Percentiles rank a stretch among this genome's conserved stretches.
Conservation (phyloP, 345 rosid genomes). For the Gossypioides kirkii region DNA sequence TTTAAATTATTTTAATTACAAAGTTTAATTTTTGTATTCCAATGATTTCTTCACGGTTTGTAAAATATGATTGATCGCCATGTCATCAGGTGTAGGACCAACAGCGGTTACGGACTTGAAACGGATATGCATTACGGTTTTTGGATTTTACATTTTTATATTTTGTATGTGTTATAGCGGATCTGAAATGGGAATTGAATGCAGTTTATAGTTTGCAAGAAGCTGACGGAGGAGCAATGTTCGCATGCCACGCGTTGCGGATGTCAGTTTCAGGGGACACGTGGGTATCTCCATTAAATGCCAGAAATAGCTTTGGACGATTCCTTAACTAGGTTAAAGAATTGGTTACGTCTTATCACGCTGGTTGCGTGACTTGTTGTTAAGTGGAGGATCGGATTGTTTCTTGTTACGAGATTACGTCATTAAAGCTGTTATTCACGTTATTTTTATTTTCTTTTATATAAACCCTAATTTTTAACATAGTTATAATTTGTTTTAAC, state of each 20-base stretch:
- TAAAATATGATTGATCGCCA: background rate
- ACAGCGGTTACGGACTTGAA: slow-evolving; percentile 2
- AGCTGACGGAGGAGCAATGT: background rate
- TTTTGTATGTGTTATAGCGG: background rate
- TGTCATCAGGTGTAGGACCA: background rate
- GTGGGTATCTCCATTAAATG: slow-evolving; percentile 7
- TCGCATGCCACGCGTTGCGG: slow-evolving; percentile 3
- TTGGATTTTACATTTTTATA: background rate
- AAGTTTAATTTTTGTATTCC: no score
- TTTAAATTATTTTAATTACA: no score
- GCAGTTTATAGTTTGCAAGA: background rate
- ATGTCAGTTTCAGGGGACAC: background rate
- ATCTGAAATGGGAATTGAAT: slow-evolving; percentile 13
- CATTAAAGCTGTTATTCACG: background rate
- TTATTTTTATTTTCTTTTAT: background rate
- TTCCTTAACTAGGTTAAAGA: background rate
- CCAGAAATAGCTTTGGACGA: background rate
- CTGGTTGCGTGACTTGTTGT: slow-evolving; percentile 32
- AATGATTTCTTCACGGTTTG: no score
- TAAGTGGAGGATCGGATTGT: slow-evolving; percentile 25
- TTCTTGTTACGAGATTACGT: slow-evolving; percentile 20
- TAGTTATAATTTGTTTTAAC: no score
- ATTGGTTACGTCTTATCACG: slow-evolving; percentile 30
- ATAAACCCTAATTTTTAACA: no score
- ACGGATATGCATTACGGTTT: slow-evolving; percentile 14